These are phyloP conservation scores for Effrenium voratum DNA, from an alignment of 73 alveolate genomes.

Conservation along the genomic window DNA sequence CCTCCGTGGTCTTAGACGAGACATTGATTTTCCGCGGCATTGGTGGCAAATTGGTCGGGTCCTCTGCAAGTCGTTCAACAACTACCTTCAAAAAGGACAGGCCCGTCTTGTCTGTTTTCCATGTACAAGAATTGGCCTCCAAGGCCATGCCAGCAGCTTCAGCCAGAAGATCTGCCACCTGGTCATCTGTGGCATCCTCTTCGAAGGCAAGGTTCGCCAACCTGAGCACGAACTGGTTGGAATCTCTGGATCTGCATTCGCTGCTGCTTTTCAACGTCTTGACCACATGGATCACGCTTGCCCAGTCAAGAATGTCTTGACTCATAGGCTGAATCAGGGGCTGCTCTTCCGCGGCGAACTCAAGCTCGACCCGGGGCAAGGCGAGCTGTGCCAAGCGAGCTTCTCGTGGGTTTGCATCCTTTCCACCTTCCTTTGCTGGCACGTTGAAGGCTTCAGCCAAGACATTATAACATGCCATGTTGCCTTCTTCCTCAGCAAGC, in stretches of 20 bases:
- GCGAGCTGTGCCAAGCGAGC: background rate
- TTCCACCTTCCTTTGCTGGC: background rate
- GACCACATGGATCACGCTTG: background rate
- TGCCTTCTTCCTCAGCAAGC: background rate
- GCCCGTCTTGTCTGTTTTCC: slow-evolving; percentile 12
- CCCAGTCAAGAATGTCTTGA: background rate
- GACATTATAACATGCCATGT: slow-evolving; percentile 8
- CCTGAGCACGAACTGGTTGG: background rate
- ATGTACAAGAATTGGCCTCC: slow-evolving; percentile 19
- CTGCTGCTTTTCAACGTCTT: background rate
- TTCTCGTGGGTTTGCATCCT: background rate
- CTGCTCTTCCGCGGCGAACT: background rate
- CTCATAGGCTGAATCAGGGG: background rate
- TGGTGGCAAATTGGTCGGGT: background rate
- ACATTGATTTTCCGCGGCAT: slow-evolving; percentile 14
- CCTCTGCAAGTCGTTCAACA: background rate
- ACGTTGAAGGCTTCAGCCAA: background rate
- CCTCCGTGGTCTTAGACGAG: background rate
- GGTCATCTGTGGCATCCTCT: background rate
- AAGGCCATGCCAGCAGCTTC: background rate
- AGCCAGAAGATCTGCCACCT: background rate
- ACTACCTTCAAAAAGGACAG: background rate
- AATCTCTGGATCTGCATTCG: background rate
- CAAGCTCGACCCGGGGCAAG: background rate
- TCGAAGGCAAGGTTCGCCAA: background rate